Base-by-base conservation (phyloP, 2,329 filamentous ascomycete species). In the Chlorencoelia australis region DNA sequence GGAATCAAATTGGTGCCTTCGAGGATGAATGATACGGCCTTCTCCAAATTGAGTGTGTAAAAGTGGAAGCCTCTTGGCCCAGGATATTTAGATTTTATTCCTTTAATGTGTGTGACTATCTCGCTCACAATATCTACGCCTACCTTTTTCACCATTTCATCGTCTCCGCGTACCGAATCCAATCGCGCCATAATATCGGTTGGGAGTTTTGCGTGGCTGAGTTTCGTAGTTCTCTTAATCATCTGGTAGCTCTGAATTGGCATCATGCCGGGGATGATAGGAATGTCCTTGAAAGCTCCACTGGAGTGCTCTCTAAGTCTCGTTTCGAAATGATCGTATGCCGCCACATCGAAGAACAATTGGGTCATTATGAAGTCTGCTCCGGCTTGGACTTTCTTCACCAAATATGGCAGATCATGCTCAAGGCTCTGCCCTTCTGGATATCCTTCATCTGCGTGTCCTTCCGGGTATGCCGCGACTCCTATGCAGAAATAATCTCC, bases 341-440 rank as follows among this genome's bases (percentile, higher is more conserved):
- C 84, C 3, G 82, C 69, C 16, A 87, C 72, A 55, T 96, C 87
- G 59, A 94, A 98, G 61, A 95, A 96, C 7, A 98, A 70, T 60
- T 98, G 91, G 1, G 91, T 96, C 85, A 98, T 94, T 61, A 98
- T 82, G 56, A 98, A 98, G 62, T 96, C 88, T 33, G 88, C 91
- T 1, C 91, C 91, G 3, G 91, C 91, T 50, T 80, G 69, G 1
- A 81, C 82, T 69, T 98, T 98, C 48, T 94, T 87, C 8, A 94
- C 75, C 36, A 98, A 68, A 53, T 82, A 94, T 1, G 88, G 84
- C 41, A 98, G 63, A 61, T 98, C 91, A 44, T 82, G 73, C 52
- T 93, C 84, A 24, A 79, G 54, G 47, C 70, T 75, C 60, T 80
- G 75, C 17, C 69, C 73, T 21, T 68, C 57, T 2, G 89, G 89